Evolutionary conservation across 345 rosid species (phyloP).

Genomic region (Eucalyptus lansdowneana): DNA sequence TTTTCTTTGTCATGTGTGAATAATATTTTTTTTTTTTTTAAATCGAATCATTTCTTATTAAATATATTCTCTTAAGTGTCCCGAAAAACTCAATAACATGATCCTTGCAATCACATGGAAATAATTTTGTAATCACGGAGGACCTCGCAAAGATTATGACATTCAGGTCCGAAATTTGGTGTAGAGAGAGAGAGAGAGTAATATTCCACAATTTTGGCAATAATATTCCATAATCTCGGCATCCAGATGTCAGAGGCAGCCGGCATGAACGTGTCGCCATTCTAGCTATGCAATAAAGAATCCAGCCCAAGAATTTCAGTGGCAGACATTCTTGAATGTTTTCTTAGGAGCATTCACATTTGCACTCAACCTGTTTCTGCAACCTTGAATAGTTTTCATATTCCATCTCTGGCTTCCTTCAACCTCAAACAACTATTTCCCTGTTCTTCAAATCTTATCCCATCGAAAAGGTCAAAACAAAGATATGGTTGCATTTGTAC

Average conservation of each 20-base stretch:
- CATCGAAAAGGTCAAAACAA: background rate
- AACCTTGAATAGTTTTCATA: background rate
- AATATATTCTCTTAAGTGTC: background rate
- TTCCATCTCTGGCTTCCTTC: background rate
- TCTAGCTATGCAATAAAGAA: background rate
- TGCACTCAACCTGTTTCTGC: background rate
- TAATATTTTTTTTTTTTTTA: background rate
- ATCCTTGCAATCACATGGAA: background rate
- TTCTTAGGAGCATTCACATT: background rate
- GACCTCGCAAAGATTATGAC: background rate
- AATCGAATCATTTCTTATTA: background rate
- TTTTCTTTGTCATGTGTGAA: background rate
- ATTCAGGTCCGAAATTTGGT: too few relatives aligned
- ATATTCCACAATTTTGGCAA: background rate
- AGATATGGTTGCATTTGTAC: background rate
- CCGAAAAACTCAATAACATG: rapidly evolving
- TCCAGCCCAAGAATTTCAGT: background rate
- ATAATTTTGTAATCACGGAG: background rate
- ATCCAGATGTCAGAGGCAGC: background rate
- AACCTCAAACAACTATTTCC: background rate
- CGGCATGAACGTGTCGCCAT: background rate
- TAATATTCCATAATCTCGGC: background rate
- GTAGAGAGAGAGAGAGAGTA: background rate
- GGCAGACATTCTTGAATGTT: background rate
- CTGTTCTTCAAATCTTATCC: background rate